phyloP scores from a whole-genome alignment of 2,329 filamentous ascomycete species.

The Cadophora gregata region DNA sequence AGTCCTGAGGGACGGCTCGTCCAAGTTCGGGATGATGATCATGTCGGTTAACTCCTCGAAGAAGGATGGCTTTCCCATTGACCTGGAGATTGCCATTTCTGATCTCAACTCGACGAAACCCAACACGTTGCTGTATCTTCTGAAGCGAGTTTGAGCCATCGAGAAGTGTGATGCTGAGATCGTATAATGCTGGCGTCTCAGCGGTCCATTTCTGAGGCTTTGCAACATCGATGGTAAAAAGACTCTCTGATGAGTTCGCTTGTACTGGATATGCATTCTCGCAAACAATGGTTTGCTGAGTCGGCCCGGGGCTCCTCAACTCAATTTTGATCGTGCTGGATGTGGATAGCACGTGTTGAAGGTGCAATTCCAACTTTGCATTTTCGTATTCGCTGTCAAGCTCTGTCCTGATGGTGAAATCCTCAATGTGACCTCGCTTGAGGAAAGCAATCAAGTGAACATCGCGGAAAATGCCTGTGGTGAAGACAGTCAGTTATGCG shows the following conservation, averaged over 20 bases:
- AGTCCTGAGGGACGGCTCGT: slow-evolving; percentile 58
- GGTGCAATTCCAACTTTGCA: slow-evolving; percentile 43
- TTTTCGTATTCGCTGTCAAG: slow-evolving; percentile 59
- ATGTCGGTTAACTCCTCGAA: slow-evolving; percentile 72
- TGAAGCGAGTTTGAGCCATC: slow-evolving; percentile 44
- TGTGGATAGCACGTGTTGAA: slow-evolving; percentile 13
- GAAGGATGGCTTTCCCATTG: slow-evolving; percentile 65
- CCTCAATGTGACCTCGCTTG: slow-evolving; percentile 56
- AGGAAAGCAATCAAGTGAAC: slow-evolving; percentile 66
- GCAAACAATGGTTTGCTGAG: neutral
- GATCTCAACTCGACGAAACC: slow-evolving; percentile 69
- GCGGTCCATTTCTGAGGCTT: slow-evolving; percentile 72
- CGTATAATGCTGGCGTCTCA: slow-evolving; percentile 68
- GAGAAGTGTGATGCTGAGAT: slow-evolving; percentile 53
- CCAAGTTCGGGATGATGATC: slow-evolving; percentile 69
- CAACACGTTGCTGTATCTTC: slow-evolving; percentile 56
- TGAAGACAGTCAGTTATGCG: neutral
- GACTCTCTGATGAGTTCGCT: neutral
- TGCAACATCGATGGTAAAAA: slow-evolving; percentile 44
- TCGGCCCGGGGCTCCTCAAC: slow-evolving; percentile 9
- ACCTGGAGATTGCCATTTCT: slow-evolving; percentile 65
- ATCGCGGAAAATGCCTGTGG: slow-evolving; percentile 66
- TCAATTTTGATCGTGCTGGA: slow-evolving; percentile 20
- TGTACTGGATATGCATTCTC: slow-evolving; percentile 8
- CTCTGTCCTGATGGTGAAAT: slow-evolving; percentile 61